Percentiles rank a stretch among this genome's conserved stretches.
These are phyloP conservation scores for Venturia asperata DNA, from an alignment of 2,329 filamentous ascomycete genomes.

Conservation along the genomic window DNA sequence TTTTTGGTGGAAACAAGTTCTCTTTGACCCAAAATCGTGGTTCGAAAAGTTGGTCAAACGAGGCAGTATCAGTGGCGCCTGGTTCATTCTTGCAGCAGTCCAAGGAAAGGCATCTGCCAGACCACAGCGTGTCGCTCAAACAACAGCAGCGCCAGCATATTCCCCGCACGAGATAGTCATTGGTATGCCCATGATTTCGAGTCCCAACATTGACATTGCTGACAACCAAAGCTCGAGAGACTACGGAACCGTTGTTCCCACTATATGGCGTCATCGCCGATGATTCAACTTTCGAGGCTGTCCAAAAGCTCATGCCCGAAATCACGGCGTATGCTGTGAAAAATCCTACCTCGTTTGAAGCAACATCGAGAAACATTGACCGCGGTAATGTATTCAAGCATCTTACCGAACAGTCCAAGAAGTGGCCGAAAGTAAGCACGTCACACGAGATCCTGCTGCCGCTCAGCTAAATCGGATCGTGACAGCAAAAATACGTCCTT, in stretches of 20 bases:
- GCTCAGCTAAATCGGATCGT: neutral
- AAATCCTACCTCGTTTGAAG: conserved; percentile 17
- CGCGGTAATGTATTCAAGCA: conserved; percentile 14
- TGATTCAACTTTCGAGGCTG: conserved; percentile 14
- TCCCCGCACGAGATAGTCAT: conserved; percentile 15
- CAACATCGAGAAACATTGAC: neutral
- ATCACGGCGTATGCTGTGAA: conserved; percentile 15
- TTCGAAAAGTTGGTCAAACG: conserved; percentile 14
- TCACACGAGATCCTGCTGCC: neutral
- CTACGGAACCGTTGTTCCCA: conserved; percentile 13
- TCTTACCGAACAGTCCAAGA: conserved; percentile 10
- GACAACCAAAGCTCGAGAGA: conserved; percentile 14
- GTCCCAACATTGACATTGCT: neutral
- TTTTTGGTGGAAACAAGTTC: neutral
- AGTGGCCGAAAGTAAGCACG: conserved; percentile 5
- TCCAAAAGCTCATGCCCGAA: conserved; percentile 1
- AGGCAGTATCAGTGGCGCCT: neutral
- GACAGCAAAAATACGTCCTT: conserved; percentile 18
- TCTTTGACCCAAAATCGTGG: conserved; percentile 5
- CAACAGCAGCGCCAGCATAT: conserved; percentile 12
- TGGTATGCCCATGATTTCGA: neutral
- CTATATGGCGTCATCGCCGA: conserved; percentile 17
- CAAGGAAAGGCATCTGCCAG: neutral
- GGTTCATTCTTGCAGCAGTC: neutral
- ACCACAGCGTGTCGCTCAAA: neutral